Percentiles rank a stretch among this genome's conserved stretches.
phyloP scores from a whole-genome alignment of 176 grass and related monocot genomes.

The Cymbopogon citratus region DNA sequence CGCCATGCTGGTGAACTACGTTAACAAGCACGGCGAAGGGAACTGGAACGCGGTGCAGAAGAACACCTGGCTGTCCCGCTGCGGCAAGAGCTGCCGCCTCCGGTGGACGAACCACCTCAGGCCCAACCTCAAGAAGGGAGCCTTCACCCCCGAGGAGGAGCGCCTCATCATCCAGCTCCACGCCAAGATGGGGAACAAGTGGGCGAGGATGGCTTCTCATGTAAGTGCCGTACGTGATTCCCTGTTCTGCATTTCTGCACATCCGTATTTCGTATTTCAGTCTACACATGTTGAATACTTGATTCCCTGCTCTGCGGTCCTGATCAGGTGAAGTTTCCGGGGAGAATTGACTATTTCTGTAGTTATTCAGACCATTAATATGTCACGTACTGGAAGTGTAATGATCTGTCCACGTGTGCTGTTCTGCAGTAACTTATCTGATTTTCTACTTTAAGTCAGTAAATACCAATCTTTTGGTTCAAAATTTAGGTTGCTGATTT shows the following conservation, averaged over 20 bases:
- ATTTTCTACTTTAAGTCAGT: background rate
- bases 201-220: constrained; percentile 80
- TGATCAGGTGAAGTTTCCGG: background rate
- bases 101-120: constrained; percentile 89
- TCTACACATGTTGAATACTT: background rate
- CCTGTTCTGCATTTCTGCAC: constrained; percentile 11
- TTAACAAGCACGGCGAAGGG: constrained; percentile 82
- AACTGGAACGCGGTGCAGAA: constrained; percentile 97
- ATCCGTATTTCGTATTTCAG: background rate
- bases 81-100: constrained; percentile 93
- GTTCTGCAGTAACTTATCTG: background rate
- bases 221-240: constrained; percentile 35
- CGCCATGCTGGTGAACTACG: constrained; percentile 76
- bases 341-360: background rate
- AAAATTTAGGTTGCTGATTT: constrained; percentile 1
- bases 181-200: constrained; percentile 79
- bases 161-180: constrained; percentile 82
- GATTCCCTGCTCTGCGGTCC: constrained; percentile 18
- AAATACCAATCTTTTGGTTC: background rate
- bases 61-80: constrained; percentile 68
- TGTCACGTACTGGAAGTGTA: background rate
- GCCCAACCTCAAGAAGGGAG: constrained; percentile 81
- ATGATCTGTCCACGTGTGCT: background rate
- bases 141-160: constrained; percentile 71
- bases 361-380: background rate